Conservation (phyloP, 768 basidiomycete genomes). For the Butyriboletus loyo region DNA sequence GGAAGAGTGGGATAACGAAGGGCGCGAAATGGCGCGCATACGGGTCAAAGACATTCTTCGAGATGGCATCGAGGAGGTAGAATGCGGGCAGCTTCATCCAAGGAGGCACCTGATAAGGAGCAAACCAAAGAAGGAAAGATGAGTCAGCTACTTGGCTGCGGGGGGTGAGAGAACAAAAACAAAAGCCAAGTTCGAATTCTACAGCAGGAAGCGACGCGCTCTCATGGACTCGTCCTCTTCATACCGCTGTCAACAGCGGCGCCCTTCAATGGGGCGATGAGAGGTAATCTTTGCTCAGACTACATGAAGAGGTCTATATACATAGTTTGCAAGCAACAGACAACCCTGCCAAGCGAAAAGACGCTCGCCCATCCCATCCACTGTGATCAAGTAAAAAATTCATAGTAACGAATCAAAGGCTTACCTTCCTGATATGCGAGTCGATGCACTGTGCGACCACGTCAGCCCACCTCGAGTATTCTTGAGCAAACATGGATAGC, state of each 20-base stretch:
- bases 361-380: constrained; percentile 27
- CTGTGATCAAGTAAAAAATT: constrained; percentile 24
- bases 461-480: constrained; percentile 73
- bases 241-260: constrained; percentile 32
- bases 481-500: constrained; percentile 89
- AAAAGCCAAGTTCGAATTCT: constrained; percentile 23
- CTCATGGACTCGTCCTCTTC: constrained; percentile 38
- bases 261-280: constrained; percentile 31
- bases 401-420: constrained; percentile 37
- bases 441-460: constrained; percentile 82
- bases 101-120: constrained; percentile 66
- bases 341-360: constrained; percentile 20
- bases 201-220: constrained; percentile 27
- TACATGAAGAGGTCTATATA: constrained; percentile 43
- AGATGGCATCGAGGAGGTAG: constrained; percentile 94
- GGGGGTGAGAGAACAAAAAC: constrained; percentile 31
- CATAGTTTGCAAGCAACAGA: constrained; percentile 37
- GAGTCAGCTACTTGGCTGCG: constrained; percentile 57
- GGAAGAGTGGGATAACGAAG: constrained; percentile 79
- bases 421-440: constrained; percentile 85
- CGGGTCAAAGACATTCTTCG: constrained; percentile 93
- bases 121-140: constrained; percentile 39
- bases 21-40: constrained; percentile 84
- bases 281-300: constrained; percentile 43
- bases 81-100: constrained; percentile 92